These are phyloP conservation scores for Babesia caballi DNA, from an alignment of 169 alveolate species.

Conservation along the genomic window DNA sequence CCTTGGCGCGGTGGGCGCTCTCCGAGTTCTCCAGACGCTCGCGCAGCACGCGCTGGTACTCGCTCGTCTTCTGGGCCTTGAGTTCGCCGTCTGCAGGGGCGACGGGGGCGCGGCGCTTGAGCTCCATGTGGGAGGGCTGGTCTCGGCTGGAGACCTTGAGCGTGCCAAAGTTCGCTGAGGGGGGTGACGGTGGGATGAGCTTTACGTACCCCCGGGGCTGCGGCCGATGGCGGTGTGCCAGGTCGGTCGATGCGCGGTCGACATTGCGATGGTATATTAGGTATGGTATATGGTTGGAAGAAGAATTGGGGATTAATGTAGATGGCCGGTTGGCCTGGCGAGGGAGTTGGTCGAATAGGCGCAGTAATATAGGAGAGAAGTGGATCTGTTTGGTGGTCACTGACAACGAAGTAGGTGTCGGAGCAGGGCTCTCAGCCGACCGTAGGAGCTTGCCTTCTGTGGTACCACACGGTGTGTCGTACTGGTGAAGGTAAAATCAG, in stretches of 20 bases:
- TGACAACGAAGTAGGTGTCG: too few relatives aligned
- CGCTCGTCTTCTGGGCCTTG: constrained; percentile 41
- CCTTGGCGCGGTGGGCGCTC: constrained; percentile 37
- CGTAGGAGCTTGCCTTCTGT: too few relatives aligned
- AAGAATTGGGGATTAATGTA: neutral
- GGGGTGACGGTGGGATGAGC: neutral
- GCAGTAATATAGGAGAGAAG: too few relatives aligned
- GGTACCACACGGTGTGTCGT: too few relatives aligned
- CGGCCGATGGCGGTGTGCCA: constrained; percentile 81
- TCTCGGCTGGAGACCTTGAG: constrained; percentile 76
- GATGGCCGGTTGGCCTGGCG: too few relatives aligned
- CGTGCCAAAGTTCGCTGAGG: constrained; percentile 63
- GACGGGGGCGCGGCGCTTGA: constrained; percentile 68
- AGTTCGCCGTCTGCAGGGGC: constrained; percentile 58
- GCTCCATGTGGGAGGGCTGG: constrained; percentile 70
- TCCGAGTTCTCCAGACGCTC: constrained; percentile 49
- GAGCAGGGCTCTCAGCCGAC: too few relatives aligned
- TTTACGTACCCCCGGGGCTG: constrained; percentile 66
- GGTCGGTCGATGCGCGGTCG: constrained; percentile 81
- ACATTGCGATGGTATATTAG: constrained; percentile 54
- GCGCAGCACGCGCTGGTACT: constrained; percentile 24
- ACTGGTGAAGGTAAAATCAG: too few relatives aligned
- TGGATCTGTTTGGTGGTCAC: too few relatives aligned
- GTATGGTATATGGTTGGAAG: too few relatives aligned
- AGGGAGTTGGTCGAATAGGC: too few relatives aligned